A percentile compares a stretch with the other conserved stretches of the same genome.
Conservation (phyloP, 176 grass and related monocot species). For the Urochloa ruziziensis region DNA sequence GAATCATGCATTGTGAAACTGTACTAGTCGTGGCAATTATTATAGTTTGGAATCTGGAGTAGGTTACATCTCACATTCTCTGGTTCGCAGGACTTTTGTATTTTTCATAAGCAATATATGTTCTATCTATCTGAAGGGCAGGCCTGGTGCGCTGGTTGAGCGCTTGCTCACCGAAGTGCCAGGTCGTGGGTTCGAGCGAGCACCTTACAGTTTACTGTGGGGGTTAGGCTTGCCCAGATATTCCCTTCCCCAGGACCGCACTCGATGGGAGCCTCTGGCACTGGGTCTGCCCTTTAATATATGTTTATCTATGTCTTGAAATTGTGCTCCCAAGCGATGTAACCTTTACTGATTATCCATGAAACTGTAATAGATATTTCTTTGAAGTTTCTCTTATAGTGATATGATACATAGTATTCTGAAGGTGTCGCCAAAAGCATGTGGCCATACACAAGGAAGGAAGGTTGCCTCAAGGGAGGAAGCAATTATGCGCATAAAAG, state of each 20-base stretch:
- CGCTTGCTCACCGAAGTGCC: no score
- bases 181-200: no score
- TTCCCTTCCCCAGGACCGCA: no score
- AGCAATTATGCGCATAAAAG: conserved; percentile 86
- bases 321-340: neutral
- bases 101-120: conserved; percentile 6
- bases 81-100: neutral
- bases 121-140: conserved; percentile 14
- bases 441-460: conserved; percentile 90
- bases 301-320: neutral
- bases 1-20: neutral
- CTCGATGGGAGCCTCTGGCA: no score
- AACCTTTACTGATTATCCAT: neutral
- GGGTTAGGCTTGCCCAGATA: no score
- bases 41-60: neutral
- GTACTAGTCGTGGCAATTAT: neutral
- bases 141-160: no score
- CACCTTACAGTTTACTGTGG: no score
- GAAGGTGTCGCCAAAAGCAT: conserved; percentile 98
- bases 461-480: conserved; percentile 93
- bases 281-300: no score
- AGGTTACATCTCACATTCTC: neutral
- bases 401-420: conserved; percentile 47
- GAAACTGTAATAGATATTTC: neutral
- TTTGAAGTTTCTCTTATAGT: conserved; percentile 16